Evolutionary conservation across 768 basidiomycete species (phyloP), one percentile per base, ranked within the genome.

Genomic region (Tricholoma hemisulphureum): DNA sequence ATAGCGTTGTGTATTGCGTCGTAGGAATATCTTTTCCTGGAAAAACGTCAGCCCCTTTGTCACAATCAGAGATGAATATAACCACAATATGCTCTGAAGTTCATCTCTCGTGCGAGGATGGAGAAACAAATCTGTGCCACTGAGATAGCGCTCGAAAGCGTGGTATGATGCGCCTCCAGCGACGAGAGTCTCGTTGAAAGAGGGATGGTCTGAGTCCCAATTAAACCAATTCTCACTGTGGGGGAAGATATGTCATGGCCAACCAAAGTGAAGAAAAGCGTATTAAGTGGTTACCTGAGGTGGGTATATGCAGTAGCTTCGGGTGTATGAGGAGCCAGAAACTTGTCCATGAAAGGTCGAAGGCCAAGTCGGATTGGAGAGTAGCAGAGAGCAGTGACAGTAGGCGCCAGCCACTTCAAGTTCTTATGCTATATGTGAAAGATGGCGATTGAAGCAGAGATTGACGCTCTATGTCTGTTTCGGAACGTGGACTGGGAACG

Each of bases 1-100:
- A 93, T 89, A 8, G 83, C 82, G 66, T 92, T 93, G 70, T 93
- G 91, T 55, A 93, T 89, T 10, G 85, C 83, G 61, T 92, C 90
- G 64, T 89, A 85, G 0, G 87, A 82, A 65, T 92, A 92, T 66
- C 89, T 79, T 56, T 85, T 80, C 58, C 90, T 92, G 67, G 21
- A 18, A 48, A 29, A 57, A 53, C 28, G 57, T 54, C 52, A 52
- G 60, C 59, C 31, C 57, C 32, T 53, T 55, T 18, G 26, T 31
- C 16, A 45, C 9, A 55, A 18, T n/a, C 7, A 29, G 23, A 49
- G 28, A 26, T 51, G 45, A 34, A 11, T 6, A 18, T 54, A 77
- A 87, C 67, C 59, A 89, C 89, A 93, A 68, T 39, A 90, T 81
- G 64, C 80, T 84, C 71, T 89, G 86, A 37, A 93, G 82, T 64